A percentile compares a stretch with the other conserved stretches of the same genome.
Conservation (phyloP, 140 eudicot genomes). For the Oenanthe javanica region DNA sequence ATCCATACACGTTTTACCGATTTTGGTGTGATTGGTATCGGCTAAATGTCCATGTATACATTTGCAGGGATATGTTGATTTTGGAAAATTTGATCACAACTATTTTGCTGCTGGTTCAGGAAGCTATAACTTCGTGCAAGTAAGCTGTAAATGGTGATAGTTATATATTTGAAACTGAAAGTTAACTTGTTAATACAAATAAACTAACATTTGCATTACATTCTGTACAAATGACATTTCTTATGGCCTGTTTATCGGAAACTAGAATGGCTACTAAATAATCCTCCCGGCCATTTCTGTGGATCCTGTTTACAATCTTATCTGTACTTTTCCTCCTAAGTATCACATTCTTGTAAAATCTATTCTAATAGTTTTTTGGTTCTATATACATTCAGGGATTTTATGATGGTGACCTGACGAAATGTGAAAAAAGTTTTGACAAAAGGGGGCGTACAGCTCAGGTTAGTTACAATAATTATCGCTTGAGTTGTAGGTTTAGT, state of each 20-base stretch:
- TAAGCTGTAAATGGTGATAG: slow-evolving; percentile 24
- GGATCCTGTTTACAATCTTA: neutral
- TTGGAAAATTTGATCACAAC: slow-evolving; percentile 71
- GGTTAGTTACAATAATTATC: slow-evolving; percentile 28
- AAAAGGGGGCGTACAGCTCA: slow-evolving; percentile 92
- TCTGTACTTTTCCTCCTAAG: neutral
- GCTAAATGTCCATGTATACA: neutral
- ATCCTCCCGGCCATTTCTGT: neutral
- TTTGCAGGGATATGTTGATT: slow-evolving; percentile 74
- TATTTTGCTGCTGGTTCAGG: slow-evolving; percentile 76
- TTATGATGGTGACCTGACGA: slow-evolving; percentile 61
- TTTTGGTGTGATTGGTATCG: neutral
- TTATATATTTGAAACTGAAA: neutral
- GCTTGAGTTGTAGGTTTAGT: slow-evolving; percentile 1
- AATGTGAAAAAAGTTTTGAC: slow-evolving; percentile 68
- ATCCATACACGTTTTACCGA: neutral
- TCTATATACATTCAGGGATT: slow-evolving; percentile 39
- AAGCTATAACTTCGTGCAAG: slow-evolving; percentile 67
- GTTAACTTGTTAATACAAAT: neutral
- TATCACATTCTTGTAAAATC: neutral
- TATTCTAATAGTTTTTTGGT: neutral
- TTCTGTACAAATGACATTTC: slow-evolving; percentile 4
- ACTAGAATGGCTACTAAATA: neutral
- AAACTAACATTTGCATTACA: neutral
- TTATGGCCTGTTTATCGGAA: neutral